Evolutionary conservation across 441 rosid species (phyloP).

Genomic region (Gossypium lobatum): DNA sequence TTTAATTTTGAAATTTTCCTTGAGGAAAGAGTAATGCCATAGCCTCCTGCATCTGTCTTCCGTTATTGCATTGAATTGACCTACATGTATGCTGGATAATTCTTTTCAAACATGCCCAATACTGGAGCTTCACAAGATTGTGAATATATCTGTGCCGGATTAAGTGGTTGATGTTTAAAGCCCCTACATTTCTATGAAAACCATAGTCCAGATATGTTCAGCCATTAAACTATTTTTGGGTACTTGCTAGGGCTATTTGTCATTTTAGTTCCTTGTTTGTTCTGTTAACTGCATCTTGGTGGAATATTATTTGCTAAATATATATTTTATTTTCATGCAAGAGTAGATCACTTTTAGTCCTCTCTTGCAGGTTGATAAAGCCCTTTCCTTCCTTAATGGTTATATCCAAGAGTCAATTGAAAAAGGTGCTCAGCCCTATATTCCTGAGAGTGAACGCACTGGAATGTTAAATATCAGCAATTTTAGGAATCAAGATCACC

Average conservation of each 20-base stretch:
- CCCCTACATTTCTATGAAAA: background rate
- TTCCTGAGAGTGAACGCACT: slow-evolving; percentile 67
- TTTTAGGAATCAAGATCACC: slow-evolving; percentile 55
- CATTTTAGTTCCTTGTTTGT: background rate
- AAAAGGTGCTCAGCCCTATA: slow-evolving; percentile 80
- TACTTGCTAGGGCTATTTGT: background rate
- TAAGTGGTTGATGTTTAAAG: background rate
- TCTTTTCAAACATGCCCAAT: background rate
- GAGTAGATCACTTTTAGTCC: background rate
- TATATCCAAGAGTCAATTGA: slow-evolving; percentile 65
- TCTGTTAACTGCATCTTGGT: background rate
- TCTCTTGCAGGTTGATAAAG: slow-evolving; percentile 68
- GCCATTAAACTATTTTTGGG: background rate
- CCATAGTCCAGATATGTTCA: background rate
- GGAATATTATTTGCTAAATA: too few relatives aligned
- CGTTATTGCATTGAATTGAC: background rate
- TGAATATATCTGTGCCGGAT: background rate
- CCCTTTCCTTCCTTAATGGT: slow-evolving; percentile 65
- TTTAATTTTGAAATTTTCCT: background rate
- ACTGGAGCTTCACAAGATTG: background rate
- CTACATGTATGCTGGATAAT: background rate
- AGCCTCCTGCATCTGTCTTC: background rate
- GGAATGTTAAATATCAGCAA: slow-evolving; percentile 41
- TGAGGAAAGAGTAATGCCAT: slow-evolving; percentile 1
- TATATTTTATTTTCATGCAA: background rate